A percentile compares a stretch with the other conserved stretches of the same genome.
Conservation (phyloP, 352 stramenopile genomes). For the Pythium dissotocum region DNA sequence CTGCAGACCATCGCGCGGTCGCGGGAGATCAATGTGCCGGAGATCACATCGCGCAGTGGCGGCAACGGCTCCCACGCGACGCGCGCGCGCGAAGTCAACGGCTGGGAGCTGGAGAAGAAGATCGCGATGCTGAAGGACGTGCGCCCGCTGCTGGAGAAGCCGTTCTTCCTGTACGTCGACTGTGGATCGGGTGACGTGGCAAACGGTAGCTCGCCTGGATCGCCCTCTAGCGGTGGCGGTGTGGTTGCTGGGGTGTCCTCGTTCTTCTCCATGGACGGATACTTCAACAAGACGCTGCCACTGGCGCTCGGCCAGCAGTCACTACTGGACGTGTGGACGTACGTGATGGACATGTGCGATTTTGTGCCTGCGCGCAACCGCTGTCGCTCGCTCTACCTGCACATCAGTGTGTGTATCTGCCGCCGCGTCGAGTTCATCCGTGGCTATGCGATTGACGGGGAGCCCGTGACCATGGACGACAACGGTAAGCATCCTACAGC, state of each 20-base stretch:
- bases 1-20: slow-evolving; percentile 65
- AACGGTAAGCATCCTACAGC: slow-evolving; percentile 26
- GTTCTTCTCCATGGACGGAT: slow-evolving; percentile 47
- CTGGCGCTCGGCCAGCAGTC: slow-evolving; percentile 64
- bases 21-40: slow-evolving; percentile 42
- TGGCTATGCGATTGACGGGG: slow-evolving; percentile 56
- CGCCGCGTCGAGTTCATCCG: slow-evolving; percentile 81
- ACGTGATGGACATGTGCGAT: slow-evolving; percentile 84
- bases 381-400: slow-evolving; percentile 69
- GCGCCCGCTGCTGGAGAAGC: slow-evolving; percentile 57
- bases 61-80: slow-evolving; percentile 9
- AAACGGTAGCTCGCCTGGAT: slow-evolving; percentile 14
- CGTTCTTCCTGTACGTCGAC: slow-evolving; percentile 81
- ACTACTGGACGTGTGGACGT: slow-evolving; percentile 79
- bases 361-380: slow-evolving; percentile 71
- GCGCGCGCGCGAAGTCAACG: slow-evolving; percentile 55
- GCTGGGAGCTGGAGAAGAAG: slow-evolving; percentile 84
- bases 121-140: slow-evolving; percentile 61
- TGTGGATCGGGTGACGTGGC: slow-evolving; percentile 35
- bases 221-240: slow-evolving; percentile 21
- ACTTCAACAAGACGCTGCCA: slow-evolving; percentile 77
- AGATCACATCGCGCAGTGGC: slow-evolving; percentile 2
- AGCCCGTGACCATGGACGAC: slow-evolving; percentile 48
- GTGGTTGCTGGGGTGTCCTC: slow-evolving; percentile 14
- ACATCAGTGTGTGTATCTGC: slow-evolving; percentile 67